Conservation (phyloP, 2,329 filamentous ascomycete genomes). For the Dryadomyces quercus-mongolicae region DNA sequence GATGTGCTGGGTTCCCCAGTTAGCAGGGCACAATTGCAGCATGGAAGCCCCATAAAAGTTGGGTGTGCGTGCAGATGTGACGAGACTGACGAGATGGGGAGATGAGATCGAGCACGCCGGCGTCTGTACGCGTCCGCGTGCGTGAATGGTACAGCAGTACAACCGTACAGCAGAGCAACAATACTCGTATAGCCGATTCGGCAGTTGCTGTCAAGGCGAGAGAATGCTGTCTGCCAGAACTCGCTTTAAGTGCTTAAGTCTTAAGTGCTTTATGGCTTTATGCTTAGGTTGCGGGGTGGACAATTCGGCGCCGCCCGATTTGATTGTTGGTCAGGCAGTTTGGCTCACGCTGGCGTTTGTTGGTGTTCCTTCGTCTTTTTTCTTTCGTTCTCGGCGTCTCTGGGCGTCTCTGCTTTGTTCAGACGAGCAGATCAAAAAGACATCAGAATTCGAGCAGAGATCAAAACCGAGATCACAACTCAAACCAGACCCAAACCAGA, state of each 20-base stretch:
- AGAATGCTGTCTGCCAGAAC: background rate
- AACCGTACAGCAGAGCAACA: too few species aligned
- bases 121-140: background rate
- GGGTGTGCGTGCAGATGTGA: background rate
- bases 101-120: background rate
- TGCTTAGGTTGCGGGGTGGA: too few species aligned
- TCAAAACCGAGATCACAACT: too few species aligned
- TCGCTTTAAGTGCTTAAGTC: too few species aligned
- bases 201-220: background rate
- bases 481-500: too few species aligned
- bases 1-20: background rate
- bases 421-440: too few species aligned
- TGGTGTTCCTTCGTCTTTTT: background rate
- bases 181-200: background rate
- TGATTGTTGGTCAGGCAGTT: background rate
- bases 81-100: background rate
- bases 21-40: background rate
- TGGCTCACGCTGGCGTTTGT: background rate
- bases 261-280: too few species aligned
- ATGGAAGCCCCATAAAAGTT: background rate
- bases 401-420: too few species aligned
- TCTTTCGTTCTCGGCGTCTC: too few species aligned
- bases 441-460: too few species aligned
- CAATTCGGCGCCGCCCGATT: background rate
- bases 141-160: too few species aligned